Base-by-base conservation (phyloP, 2,329 filamentous ascomycete genomes). In the Diaporthe ilicicola region DNA sequence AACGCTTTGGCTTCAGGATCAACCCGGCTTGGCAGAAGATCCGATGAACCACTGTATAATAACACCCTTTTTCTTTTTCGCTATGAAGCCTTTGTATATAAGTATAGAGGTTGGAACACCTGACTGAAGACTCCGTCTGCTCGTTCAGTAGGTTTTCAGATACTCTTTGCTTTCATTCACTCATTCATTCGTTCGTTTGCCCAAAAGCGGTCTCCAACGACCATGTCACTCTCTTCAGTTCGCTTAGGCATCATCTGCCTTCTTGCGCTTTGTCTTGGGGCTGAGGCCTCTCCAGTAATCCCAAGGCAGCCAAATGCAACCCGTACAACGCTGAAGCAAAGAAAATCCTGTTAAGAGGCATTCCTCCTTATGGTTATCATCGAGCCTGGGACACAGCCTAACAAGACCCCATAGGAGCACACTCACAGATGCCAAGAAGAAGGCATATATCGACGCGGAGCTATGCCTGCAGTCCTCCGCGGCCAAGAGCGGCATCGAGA, bases 401-500 rank as follows among this genome's bases (percentile, higher is more conserved):
- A 65, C 8, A 44, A 24, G 2, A 10, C 48, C 2, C 48, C 3
- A n/a, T 9, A 70, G 59, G 69, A 42, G 46, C 53, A 42, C 42
- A 4, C 42, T 67, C 22, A 68, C 62, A 19, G 53, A 62, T 32
- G 64, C 19, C n/a, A 77, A 81, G 72, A 67, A 55, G 10, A 53
- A 67, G 29, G 48, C 37, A 10, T 70, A 70, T n/a, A 70, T 66
- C 17, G 29, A 67, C 12, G 68, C 68, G 19, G 68, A 70, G 48
- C 59, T 70, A 22, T 70, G 59, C 48, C 50, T 70, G 24, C n/a
- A n/a, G n/a, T n/a, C n/a, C n/a, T n/a, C n/a, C n/a, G n/a, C n/a
- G n/a, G n/a, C n/a, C 1, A 75, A 79, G 62, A 82, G 81, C 68
- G 75, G 75, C 59, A 81, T 78, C 73, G 74, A 61, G 6, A 79